Evolutionary conservation across 331 rosid genomes (phyloP), one percentile per base, ranked within the genome.

Genomic region (Spiraea crenata): DNA sequence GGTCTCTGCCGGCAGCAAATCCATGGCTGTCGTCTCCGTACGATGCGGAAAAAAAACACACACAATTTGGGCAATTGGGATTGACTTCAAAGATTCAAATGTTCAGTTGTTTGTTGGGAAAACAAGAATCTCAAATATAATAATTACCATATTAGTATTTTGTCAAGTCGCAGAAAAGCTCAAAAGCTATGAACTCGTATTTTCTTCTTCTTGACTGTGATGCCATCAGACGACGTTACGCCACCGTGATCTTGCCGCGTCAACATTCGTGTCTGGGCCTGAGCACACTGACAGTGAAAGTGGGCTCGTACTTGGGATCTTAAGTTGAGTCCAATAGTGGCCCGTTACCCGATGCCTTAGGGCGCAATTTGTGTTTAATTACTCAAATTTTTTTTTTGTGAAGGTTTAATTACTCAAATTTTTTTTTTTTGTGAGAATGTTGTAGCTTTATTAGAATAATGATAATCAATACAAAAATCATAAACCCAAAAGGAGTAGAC

Each of bases 1-100:
- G 55, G 76, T 76, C 72, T 74, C 92, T 0, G 85, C 76, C 20
- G 92, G 92, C 75, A 93, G 91, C 71, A 91, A 86, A 86, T 91
- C 90, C 97, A 91, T 91, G 50, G 4, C 34, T 45, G 42, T 20
- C n/a, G 59, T 3, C 20, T 6, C n/a, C n/a, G n/a, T n/a, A n/a
- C n/a, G n/a, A n/a, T n/a, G n/a, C n/a, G n/a, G n/a, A n/a, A n/a
- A n/a, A n/a, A n/a, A n/a, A n/a, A n/a, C n/a, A n/a, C n/a, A n/a
- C n/a, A n/a, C n/a, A 25, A 63, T 10, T 63, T 63, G 68, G 68
- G 52, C 11, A 63, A 42, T 55, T 52, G 44, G 42, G 44, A 37
- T 19, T 37, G 12, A 14, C 64, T 38, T 65, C 2, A 31, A 41
- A 3, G 31, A 10, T 54, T 25, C 34, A 35, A 64, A 55, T 41